Base-by-base conservation (phyloP, 2,329 filamentous ascomycete genomes). In the Sphaerulina vaccinii region DNA sequence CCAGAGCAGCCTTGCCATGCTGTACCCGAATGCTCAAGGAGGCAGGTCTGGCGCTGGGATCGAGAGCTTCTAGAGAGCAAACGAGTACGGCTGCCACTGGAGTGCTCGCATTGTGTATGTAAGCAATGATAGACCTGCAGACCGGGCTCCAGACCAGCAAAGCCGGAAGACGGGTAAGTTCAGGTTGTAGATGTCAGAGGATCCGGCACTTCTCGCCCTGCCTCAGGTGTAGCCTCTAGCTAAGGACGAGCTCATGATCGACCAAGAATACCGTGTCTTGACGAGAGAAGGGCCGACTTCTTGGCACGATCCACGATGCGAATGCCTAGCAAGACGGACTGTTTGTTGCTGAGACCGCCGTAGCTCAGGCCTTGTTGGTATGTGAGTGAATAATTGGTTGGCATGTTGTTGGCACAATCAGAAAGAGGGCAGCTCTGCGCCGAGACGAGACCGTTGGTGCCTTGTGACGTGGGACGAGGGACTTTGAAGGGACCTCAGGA, bases 151-250 rank as follows among this genome's bases (percentile, higher is more conserved):
- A 18, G 21, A 48, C 22, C 11, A 18, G 44, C 44, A 48, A 39
- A 24, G 23, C 44, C 44, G 44, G 35, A 37, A 47, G 23, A 23
- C 44, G 44, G 35, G 15, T 48, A 22, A 35, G 15, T 23, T 23
- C n/a, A 27, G 24, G 44, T 23, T 38, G 22, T 38, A 16, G 44
- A 38, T 47, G 33, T n/a, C 11, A 16, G 44, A 48, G 19, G 44
- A 48, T 48, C 44, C 33, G 44, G 44, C 29, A 36, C 42, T 18
- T 33, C 24, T 18, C 23, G 22, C 24, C 32, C 13, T 24, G 23
- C 24, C 18, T 32, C 32, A 35, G 16, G 32, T n/a, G 11, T 35
- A n/a, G 32, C 5, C 27, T 7, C 7, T 13, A 29, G 27, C n/a
- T n/a, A n/a, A n/a, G n/a, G n/a, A n/a, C n/a, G n/a, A n/a, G n/a